phyloP scores from a whole-genome alignment of 2,329 filamentous ascomycete species.

The Penicillium fuscoglaucum region DNA sequence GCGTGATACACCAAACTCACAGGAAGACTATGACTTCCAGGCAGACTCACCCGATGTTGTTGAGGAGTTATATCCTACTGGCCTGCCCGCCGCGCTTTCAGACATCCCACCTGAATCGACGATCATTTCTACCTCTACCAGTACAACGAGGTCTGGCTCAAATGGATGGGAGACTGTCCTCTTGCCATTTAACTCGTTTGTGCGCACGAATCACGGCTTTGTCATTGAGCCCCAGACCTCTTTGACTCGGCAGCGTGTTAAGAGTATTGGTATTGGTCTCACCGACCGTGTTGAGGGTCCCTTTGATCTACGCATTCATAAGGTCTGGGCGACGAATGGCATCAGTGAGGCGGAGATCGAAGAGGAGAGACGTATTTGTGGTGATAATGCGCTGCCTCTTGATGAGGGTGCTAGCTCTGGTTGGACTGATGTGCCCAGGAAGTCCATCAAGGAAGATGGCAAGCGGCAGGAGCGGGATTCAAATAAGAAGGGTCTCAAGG shows the following conservation, averaged over 20 bases:
- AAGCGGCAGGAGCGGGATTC: constrained; percentile 15
- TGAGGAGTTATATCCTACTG: constrained; percentile 28
- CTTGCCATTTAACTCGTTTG: constrained; percentile 88
- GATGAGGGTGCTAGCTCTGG: constrained; percentile 37
- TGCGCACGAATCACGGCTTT: constrained; percentile 88
- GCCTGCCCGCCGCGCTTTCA: constrained; percentile 39
- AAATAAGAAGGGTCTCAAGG: constrained; percentile 38
- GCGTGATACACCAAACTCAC: constrained; percentile 15
- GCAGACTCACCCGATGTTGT: constrained; percentile 25
- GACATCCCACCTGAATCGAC: constrained; percentile 41
- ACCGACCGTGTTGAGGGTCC: constrained; percentile 87
- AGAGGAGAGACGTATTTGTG: constrained; percentile 44
- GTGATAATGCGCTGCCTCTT: constrained; percentile 38
- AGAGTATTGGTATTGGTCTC: constrained; percentile 80
- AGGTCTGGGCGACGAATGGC: constrained; percentile 90
- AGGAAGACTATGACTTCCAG: constrained; percentile 17
- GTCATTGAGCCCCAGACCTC: constrained; percentile 92
- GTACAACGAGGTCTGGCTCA: constrained; percentile 59
- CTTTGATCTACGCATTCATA: constrained; percentile 82
- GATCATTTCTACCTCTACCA: constrained; percentile 35
- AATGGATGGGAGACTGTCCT: constrained; percentile 95
- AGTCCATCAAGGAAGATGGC: constrained; percentile 6
- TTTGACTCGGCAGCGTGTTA: constrained; percentile 80
- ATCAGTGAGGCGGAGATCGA: constrained; percentile 43
- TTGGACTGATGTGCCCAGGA: constrained; percentile 23